Evolutionary conservation across 208 protist genomes (phyloP), one percentile per base, ranked within the genome.

Genomic region (Wallacemonas collosoma): DNA sequence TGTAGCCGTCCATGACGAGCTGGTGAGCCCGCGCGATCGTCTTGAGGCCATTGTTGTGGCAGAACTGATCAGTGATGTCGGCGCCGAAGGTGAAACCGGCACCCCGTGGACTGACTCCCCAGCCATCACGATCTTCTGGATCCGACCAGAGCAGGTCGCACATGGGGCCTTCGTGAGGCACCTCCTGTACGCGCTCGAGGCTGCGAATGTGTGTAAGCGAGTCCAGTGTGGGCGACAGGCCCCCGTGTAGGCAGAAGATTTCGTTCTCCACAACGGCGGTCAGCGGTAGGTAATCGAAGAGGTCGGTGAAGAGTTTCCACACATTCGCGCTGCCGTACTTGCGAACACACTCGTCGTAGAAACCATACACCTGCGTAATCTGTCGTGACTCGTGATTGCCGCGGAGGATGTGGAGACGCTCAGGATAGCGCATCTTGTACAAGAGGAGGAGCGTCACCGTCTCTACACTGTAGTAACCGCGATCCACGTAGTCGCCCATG

Each of bases 81-180:
- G 94, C 85, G 45, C 99, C 99, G 72, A 99, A 99, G 12, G 97
- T 99, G 79, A 98, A 99, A 61, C 98, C 98, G 14, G 98, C 98
- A 68, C 98, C 99, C 38, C 98, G 94, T 14, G 98, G 98, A 50
- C 96, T 99, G 57, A 99, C 93, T 40, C 97, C 98, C 98, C 98
- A 99, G 26, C 98, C 98, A 68, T 93, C 89, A 40, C 89, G 76
- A 53, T 98, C 94, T 53, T 99, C 97, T 11, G 99, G 99, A 81
- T 99, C 99, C 5, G 93, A 98, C 99, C 99, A 99, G 9, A 99
- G 76, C 38, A 99, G 75, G 81, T 99, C 99, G 75, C 98, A 99
- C 93, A 99, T 99, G 12, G 98, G 87, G 35, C 99, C 99, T 78
- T 99, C 98, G 60, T 99, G 98, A n/a, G 99, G 99, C 43, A 99